Evolutionary conservation across 306 rosid genomes (phyloP).

Genomic region (Arachis hypogaea): DNA sequence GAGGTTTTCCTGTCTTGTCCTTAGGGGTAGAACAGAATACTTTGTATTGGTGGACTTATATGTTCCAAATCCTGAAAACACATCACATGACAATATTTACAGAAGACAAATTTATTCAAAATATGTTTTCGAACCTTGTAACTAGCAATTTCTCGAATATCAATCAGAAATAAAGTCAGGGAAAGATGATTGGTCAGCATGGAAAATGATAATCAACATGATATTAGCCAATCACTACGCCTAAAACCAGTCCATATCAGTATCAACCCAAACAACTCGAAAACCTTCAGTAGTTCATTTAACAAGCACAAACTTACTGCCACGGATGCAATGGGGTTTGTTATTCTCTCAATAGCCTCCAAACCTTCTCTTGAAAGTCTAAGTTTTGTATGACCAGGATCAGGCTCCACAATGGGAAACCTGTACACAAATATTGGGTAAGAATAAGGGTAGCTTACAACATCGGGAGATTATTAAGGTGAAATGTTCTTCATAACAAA

Average conservation of each 20-base stretch:
- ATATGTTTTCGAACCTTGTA: background rate
- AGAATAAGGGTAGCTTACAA: constrained; percentile 23
- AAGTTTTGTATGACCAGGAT: constrained; percentile 78
- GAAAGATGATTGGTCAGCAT: background rate
- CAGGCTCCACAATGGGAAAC: constrained; percentile 82
- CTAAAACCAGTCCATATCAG: constrained; percentile 6
- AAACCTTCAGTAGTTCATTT: background rate
- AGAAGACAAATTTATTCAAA: background rate
- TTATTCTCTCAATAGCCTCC: constrained; percentile 68
- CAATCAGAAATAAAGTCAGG: constrained; percentile 1
- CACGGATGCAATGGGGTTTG: constrained; percentile 75
- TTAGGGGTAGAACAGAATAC: background rate
- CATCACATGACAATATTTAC: background rate
- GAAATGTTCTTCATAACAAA: constrained; percentile 17
- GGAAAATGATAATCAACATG: background rate
- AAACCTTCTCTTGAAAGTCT: constrained; percentile 74
- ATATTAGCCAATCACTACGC: constrained; percentile 2
- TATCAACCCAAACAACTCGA: background rate
- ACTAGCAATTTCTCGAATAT: background rate
- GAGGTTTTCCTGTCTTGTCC: background rate
- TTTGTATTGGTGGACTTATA: background rate
- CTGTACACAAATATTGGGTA: constrained; percentile 40
- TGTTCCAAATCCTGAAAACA: background rate
- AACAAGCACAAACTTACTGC: constrained; percentile 52
- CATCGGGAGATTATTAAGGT: background rate